Percentiles rank a stretch among this genome's conserved stretches.
These are phyloP conservation scores for Skeletonema marinoi DNA, from an alignment of 108 stramenopile species.

Conservation along the genomic window DNA sequence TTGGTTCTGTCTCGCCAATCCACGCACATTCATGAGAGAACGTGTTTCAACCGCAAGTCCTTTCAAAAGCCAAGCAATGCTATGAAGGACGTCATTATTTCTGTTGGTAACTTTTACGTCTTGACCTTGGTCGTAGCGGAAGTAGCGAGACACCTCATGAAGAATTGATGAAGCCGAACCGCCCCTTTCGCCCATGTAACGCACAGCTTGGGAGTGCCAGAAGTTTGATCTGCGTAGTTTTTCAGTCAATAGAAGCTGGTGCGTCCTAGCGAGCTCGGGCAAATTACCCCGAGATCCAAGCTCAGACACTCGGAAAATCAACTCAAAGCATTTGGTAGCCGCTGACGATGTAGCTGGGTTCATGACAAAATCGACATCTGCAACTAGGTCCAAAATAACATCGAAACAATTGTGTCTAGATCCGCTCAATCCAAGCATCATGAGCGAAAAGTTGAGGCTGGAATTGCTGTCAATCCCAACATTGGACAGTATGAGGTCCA, in stretches of 20 bases:
- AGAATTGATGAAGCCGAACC: constrained; percentile 41
- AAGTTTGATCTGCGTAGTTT: constrained; percentile 32
- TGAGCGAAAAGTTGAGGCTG: constrained; percentile 28
- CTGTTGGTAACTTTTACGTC: constrained; percentile 30
- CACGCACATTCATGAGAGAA: constrained; percentile 10
- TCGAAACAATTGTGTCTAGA: constrained; percentile 56
- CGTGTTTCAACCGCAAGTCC: constrained; percentile 66
- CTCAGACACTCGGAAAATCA: constrained; percentile 58
- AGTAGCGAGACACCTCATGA: constrained; percentile 29
- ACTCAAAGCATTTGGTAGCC: constrained; percentile 69
- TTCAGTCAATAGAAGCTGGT: constrained; percentile 16
- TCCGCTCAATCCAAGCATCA: constrained; percentile 36
- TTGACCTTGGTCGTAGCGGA: constrained; percentile 35
- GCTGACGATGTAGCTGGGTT: constrained; percentile 38
- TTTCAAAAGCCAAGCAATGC: constrained; percentile 74
- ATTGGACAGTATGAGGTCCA: constrained; percentile 41
- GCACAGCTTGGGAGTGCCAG: constrained; percentile 34
- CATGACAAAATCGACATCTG: constrained; percentile 43
- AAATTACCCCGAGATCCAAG: constrained; percentile 9
- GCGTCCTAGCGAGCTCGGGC: constrained; percentile 10
- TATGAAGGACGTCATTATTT: constrained; percentile 55
- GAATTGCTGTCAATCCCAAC: constrained; percentile 17
- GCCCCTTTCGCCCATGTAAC: constrained; percentile 32
- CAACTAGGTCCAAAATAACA: constrained; percentile 59
- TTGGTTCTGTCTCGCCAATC: neutral